Evolutionary conservation across 1,284 basidiomycete genomes (phyloP), one percentile per base, ranked within the genome.

Genomic region (Boletus smithii): DNA sequence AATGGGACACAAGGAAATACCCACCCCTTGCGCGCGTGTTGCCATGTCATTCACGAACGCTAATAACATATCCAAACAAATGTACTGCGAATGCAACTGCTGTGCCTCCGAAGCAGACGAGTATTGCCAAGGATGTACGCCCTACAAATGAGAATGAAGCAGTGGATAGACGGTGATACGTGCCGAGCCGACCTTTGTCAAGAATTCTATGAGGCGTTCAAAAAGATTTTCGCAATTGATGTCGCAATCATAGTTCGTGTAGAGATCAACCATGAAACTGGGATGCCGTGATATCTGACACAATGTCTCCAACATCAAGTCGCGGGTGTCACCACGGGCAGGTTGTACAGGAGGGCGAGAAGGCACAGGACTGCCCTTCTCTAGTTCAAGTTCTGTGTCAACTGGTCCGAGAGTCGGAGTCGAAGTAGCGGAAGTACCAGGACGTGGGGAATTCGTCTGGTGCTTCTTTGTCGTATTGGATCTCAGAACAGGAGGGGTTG

Each of bases 221-320:
- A 95, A 97, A 49, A 99, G 71, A 65, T 99, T 95, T 71, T 98
- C 95, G 68, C 91, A 95, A 62, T 98, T 95, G 53, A 90, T 84
- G 60, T 97, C 91, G 65, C 94, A 98, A 66, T 99, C 97, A 68
- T 97, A 99, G 68, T 99, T 99, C 49, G 85, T 79, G 73, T 92
- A 99, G 9, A 98, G 74, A 62, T 97, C 92, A 37, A 97, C 91
- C 86, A 97, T 92, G 69, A 95, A 95, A 60, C 86, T 88, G 1
- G 88, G 80, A 58, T 87, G 80, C 5, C 85, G 76, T 24, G 88
- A 85, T 41, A 97, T 81, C 50, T 92, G 85, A 42, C 80, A 80
- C 24, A 99, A 71, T 2, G 89, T 89, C 68, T 98, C 97, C 49
- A 99, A 74, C 61, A 97, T 84, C 48, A 99, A 71, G 62, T 97